Base-by-base conservation (phyloP, 2,329 filamentous ascomycete species). In the Thielaviopsis cerberus region DNA sequence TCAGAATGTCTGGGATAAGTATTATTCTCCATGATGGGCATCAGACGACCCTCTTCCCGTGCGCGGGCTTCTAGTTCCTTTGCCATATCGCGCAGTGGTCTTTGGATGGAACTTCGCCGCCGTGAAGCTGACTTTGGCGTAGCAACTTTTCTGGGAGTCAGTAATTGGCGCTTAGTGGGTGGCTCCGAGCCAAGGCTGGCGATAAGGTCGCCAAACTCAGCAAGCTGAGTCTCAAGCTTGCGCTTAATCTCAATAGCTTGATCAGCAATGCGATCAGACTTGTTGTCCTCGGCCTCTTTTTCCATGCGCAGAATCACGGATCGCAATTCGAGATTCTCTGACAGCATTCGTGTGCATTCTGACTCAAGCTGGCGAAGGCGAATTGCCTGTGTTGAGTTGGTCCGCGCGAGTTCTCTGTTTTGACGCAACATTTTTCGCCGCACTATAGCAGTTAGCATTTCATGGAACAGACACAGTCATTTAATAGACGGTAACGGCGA, bases 361-460 rank as follows among this genome's bases (percentile, higher is more conserved):
- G 82, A 80, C 66, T 91, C 86, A 60, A 92, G 76, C 62, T 76
- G 80, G 61, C 86, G 82, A 64, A 92, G 90, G 63, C 84, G 83
- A 30, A 88, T 75, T 30, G 85, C 86, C 68, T 90, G 85, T 55
- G 79, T 77, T 24, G 86, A 88, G 71, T 94, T 92, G 65, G 78
- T 80, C 67, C 83, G 82, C 62, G 86, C 86, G 62, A 92, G 84
- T 66, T 92, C 87, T 70, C 86, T 80, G 68, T 94, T 94, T 68
- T 92, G 88, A 57, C 87, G 80, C 65, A 90, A 74, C 67, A 90
- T 88, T 67, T 85, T 83, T 66, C 84, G 80, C 68, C 87, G 86
- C 61, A 91, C 86, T 90, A 64, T 34, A 64, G 62, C 54, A 62
- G 57, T 48, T 22, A 48, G 41, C 20, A 3, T 10, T 5, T 22